phyloP scores from a whole-genome alignment of 495 filamentous ascomycete genomes.

The Rostrohypoxylon terebratum region DNA sequence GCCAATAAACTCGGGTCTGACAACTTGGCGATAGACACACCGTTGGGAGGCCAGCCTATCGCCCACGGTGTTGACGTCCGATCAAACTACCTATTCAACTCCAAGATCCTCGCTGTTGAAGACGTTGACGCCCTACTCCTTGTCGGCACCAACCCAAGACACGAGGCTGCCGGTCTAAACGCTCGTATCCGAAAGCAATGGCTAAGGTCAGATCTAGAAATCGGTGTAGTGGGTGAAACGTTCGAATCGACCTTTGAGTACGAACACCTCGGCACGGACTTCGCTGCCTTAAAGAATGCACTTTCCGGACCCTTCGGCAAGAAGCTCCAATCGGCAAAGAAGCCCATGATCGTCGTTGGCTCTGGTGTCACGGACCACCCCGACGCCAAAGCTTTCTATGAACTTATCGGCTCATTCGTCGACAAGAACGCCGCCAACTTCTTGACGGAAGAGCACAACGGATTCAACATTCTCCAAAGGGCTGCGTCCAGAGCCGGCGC shows the following conservation, averaged over 20 bases:
- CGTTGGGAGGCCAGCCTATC: slow-evolving; percentile 81
- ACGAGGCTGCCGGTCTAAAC: slow-evolving; percentile 94
- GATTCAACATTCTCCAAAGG: slow-evolving; percentile 95
- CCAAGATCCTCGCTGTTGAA: slow-evolving; percentile 90
- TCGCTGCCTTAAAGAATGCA: slow-evolving; percentile 81
- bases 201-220: slow-evolving; percentile 91
- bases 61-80: slow-evolving; percentile 95
- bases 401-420: slow-evolving; percentile 86
- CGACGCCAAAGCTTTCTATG: slow-evolving; percentile 92
- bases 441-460: slow-evolving; percentile 91
- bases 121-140: slow-evolving; percentile 93
- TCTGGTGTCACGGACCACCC: slow-evolving; percentile 88
- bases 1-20: slow-evolving; percentile 96
- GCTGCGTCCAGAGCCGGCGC: slow-evolving; percentile 91
- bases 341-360: slow-evolving; percentile 95
- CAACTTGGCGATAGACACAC: slow-evolving; percentile 92
- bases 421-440: slow-evolving; percentile 93
- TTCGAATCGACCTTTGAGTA: slow-evolving; percentile 95
- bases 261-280: slow-evolving; percentile 84
- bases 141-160: slow-evolving; percentile 92
- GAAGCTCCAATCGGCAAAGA: slow-evolving; percentile 86
- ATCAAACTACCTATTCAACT: slow-evolving; percentile 96
- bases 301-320: slow-evolving; percentile 90
- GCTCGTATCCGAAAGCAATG: slow-evolving; percentile 98
- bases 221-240: slow-evolving; percentile 89